These are phyloP conservation scores for Termitomyces sp. DNA, from an alignment of 768 basidiomycete genomes.

Conservation along the genomic window DNA sequence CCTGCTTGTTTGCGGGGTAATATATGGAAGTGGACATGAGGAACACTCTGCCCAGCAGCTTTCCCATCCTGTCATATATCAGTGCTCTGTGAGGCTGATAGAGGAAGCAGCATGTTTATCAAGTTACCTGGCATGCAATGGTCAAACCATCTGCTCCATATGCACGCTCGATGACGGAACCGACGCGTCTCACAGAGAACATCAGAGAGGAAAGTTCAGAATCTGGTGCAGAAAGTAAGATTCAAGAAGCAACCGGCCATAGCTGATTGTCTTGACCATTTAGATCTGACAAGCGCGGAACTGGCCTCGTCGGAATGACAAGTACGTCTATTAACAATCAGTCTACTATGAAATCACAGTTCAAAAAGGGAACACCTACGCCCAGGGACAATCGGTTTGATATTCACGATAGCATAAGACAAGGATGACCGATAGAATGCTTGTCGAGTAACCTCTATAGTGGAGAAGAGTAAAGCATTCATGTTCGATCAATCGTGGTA, in stretches of 20 bases:
- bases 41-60: constrained; percentile 74
- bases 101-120: neutral
- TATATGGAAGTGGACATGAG: constrained; percentile 96
- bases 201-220: constrained; percentile 78
- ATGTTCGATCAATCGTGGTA: no score
- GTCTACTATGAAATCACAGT: neutral
- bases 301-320: constrained; percentile 50
- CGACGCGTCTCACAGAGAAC: constrained; percentile 71
- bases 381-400: constrained; percentile 91
- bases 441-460: constrained; percentile 74
- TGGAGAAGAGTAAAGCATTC: constrained; percentile 57
- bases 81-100: neutral
- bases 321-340: constrained; percentile 45
- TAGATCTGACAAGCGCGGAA: constrained; percentile 52
- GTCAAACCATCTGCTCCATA: constrained; percentile 84
- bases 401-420: constrained; percentile 86
- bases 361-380: constrained; percentile 51
- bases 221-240: constrained; percentile 20
- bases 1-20: constrained; percentile 73
- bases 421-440: constrained; percentile 65
- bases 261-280: constrained; percentile 26
- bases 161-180: constrained; percentile 71
- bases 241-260: neutral
- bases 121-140: constrained; percentile 77
- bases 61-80: constrained; percentile 61